Evolutionary conservation across 495 filamentous ascomycete genomes (phyloP), one percentile per base, ranked within the genome.

Genomic region (Aspergillus heteromorphus): DNA sequence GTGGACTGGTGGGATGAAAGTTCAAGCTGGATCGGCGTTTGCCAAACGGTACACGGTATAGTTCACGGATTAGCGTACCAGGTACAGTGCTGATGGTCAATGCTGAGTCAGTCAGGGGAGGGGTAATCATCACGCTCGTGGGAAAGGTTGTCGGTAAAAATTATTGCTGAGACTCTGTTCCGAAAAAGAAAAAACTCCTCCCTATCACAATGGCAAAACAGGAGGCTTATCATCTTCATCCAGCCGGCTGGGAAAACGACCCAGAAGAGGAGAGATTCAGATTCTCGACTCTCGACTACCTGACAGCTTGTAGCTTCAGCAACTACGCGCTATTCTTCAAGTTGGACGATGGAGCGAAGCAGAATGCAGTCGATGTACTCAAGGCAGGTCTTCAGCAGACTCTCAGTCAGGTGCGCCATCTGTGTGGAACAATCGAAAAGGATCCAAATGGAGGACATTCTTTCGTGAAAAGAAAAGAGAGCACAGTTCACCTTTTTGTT

Each of bases 391-490:
- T 78, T 20, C 67, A 75, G 45, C 51, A 57, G 7, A 76, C 73
- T 2, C 62, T 79, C n/a, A 61, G 61, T 45, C 73, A 79, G 48
- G 54, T 54, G 16, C 59, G 74, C 13, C 72, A 78, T 51, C 53
- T 78, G 13, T 68, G 69, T 13, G 74, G 75, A 13, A 73, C 63
- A 11, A 71, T 79, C 27, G 72, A 78, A 51, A 71, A 72, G 50
- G 59, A 68, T 14, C 16, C 62, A 6, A 43, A 49, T 6, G 70
- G 68, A 20, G 65, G 68, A 34, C 61, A 72, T 42, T 69, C 64
- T 0, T 75, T 75, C 47, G 59, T 68, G 49, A 79, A 76, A 57
- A 73, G 62, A 47, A 61, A 64, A 34, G 62, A 74, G 40, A 68
- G 66, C 59, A 72, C 70, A 0, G 73, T 76, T 9, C 58, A 55